These are phyloP conservation scores for Leptosphaerulina australis DNA, from an alignment of 2,329 filamentous ascomycete genomes.

Conservation along the genomic window DNA sequence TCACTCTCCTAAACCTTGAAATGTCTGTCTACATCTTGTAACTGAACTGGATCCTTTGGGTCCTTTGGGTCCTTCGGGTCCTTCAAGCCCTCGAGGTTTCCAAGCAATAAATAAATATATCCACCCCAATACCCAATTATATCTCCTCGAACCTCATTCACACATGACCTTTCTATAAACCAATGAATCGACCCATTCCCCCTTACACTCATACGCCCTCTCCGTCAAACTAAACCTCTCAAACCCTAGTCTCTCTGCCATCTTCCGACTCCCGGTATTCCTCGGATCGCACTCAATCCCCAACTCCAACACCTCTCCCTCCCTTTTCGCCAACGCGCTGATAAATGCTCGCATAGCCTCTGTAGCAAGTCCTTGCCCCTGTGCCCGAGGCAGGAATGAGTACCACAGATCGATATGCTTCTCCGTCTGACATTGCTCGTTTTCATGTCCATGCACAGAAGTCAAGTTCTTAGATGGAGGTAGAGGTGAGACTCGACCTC, in stretches of 20 bases:
- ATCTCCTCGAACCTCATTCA: too few relatives aligned
- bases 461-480: too few relatives aligned
- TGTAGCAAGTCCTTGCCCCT: slow-evolving; percentile 39
- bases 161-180: slow-evolving; percentile 31
- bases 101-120: too few relatives aligned
- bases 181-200: slow-evolving; percentile 42
- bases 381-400: slow-evolving; percentile 33
- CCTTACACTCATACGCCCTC: slow-evolving; percentile 39
- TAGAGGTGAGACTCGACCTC: slow-evolving; percentile 19
- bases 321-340: slow-evolving; percentile 17
- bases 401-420: slow-evolving; percentile 39
- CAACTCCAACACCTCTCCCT: slow-evolving; percentile 23
- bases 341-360: slow-evolving; percentile 42
- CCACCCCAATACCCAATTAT: too few relatives aligned
- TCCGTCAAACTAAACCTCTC: slow-evolving; percentile 32
- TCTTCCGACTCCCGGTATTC: slow-evolving; percentile 36
- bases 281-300: slow-evolving; percentile 48
- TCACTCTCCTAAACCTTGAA: too few relatives aligned
- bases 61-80: too few relatives aligned
- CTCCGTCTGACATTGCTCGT: not conserved
- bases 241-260: slow-evolving; percentile 43
- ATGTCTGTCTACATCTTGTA: too few relatives aligned
- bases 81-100: too few relatives aligned
- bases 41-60: too few relatives aligned
- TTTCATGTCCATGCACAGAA: not conserved